Evolutionary conservation across 352 stramenopile genomes (phyloP), one percentile per base, ranked within the genome.

Genomic region (Labyrinthula sp.): DNA sequence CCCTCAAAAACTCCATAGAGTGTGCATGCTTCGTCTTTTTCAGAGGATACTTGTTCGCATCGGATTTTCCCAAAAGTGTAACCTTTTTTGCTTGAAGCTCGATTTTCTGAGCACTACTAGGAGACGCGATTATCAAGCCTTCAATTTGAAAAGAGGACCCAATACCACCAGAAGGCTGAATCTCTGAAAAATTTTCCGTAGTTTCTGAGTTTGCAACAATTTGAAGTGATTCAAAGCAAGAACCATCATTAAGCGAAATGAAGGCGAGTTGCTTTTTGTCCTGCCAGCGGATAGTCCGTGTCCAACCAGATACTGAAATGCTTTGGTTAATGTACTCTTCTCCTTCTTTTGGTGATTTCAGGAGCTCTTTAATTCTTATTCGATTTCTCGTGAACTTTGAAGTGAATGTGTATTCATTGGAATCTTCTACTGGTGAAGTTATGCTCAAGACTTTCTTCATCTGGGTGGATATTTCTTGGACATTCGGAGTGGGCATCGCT

Each of bases 221-320:
- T 68, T 93, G 81, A 38, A 93, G 55, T 3, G 68, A 71, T 26
- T 62, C 58, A 38, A 81, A 73, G 58, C 64, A 77, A 37, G 78
- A 92, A 39, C 84, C 84, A 56, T 95, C 84, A 63, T 86, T 91
- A 33, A 95, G 57, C 62, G 90, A 79, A 24, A 95, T 60, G 59
- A 95, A 95, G 30, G 80, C 65, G 31, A 94, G 73, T 28, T 77
- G 67, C 24, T 74, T 77, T 30, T 82, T 82, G 36, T 72, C 73
- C 7, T 73, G 77, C 40, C 83, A 72, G 6, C 81, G 73, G 24
- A 83, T 58, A 22, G 80, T 93, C 57, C 86, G 78, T 30, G 76
- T 69, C 84, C 84, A 95, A 21, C 82, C 84, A 55, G 82, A 83
- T 46, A 95, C 74, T 8, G 68, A 83, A 23, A 92, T 68, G 18